Evolutionary conservation across 139 green algal species (phyloP).

Genomic region (Desmodesmus armatus): DNA sequence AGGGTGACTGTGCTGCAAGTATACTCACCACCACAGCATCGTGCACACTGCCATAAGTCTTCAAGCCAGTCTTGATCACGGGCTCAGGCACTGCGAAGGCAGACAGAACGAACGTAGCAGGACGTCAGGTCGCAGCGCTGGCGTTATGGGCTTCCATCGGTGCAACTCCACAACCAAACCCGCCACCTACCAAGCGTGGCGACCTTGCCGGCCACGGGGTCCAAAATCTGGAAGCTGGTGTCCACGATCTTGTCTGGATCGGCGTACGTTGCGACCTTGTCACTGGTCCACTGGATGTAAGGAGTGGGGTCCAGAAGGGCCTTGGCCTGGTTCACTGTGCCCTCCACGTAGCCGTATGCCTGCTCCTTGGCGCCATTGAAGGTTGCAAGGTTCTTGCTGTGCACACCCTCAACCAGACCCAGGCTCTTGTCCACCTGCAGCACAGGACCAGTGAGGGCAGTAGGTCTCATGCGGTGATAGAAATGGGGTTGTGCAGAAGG

Average conservation of each 20-base stretch:
- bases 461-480: background rate
- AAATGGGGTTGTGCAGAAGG: no score
- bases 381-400: conserved; percentile 47
- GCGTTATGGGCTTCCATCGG: no score
- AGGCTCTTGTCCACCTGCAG: conserved; percentile 17
- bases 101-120: no score
- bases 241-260: conserved; percentile 38
- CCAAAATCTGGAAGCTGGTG: conserved; percentile 2
- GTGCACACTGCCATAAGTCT: conserved; percentile 40
- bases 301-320: conserved; percentile 31
- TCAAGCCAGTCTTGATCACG: conserved; percentile 19
- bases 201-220: no score
- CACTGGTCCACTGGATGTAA: conserved; percentile 30
- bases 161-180: no score
- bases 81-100: conserved; percentile 14
- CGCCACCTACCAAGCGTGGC: conserved; percentile 21
- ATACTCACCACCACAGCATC: conserved; percentile 36
- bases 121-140: no score
- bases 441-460: background rate
- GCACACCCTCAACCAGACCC: conserved; percentile 15
- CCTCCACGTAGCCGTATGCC: conserved; percentile 31
- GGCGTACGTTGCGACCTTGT: conserved; percentile 22
- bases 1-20: background rate
- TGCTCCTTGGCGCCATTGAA: conserved; percentile 42
- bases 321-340: conserved; percentile 27